phyloP scores from a whole-genome alignment of 2,329 filamentous ascomycete species.

The Cordyceps farinosa region DNA sequence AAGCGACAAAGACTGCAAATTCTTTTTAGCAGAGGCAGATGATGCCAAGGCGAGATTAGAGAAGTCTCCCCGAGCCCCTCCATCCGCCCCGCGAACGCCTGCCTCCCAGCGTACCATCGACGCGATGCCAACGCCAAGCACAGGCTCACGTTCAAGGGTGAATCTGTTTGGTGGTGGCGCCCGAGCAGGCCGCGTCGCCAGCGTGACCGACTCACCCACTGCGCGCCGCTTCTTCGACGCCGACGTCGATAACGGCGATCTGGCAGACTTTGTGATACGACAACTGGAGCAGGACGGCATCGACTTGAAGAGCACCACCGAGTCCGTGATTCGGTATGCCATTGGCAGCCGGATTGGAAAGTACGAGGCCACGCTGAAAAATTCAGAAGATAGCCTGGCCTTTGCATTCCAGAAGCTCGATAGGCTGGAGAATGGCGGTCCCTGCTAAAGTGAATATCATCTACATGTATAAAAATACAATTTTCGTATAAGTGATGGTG shows the following conservation, averaged over 20 bases:
- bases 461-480: too few relatives aligned
- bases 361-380: background rate
- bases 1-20: background rate
- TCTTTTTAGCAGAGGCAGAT: background rate
- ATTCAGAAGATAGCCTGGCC: background rate
- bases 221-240: background rate
- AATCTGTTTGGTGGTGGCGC: background rate
- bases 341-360: background rate
- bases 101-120: background rate
- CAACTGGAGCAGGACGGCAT: slow-evolving; percentile 1
- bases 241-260: background rate
- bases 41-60: background rate
- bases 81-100: background rate
- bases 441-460: too few relatives aligned
- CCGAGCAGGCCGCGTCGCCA: background rate
- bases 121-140: background rate
- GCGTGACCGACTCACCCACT: background rate
- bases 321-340: slow-evolving; percentile 1
- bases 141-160: background rate
- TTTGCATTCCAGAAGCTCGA: background rate
- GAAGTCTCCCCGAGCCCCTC: background rate
- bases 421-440: background rate
- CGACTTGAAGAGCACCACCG: slow-evolving; percentile 1
- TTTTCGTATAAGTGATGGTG: too few relatives aligned
- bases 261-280: background rate